Percentiles rank a stretch among this genome's conserved stretches.
phyloP scores from a whole-genome alignment of 2,329 filamentous ascomycete species.

The Neurospora sp. region DNA sequence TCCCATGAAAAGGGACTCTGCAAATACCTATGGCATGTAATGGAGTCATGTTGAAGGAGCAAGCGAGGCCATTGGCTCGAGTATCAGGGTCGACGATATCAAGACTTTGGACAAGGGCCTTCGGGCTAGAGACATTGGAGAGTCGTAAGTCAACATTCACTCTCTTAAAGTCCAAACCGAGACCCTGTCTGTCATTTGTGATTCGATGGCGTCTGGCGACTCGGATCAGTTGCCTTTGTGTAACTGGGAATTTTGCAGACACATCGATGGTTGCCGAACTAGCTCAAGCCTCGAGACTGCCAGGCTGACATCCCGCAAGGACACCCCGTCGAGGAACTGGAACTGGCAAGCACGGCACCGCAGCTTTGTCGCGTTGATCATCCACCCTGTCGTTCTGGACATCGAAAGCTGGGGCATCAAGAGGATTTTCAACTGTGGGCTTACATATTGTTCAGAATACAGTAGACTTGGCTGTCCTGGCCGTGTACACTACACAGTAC shows the following conservation, averaged over 20 bases:
- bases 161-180: neutral
- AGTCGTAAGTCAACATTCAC: neutral
- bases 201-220: conserved; percentile 2
- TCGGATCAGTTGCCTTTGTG: conserved; percentile 5
- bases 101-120: neutral
- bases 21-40: neutral
- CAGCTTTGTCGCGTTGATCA: neutral
- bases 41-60: neutral
- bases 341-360: neutral
- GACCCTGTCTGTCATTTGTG: neutral
- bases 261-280: neutral
- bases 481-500: neutral
- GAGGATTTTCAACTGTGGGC: neutral
- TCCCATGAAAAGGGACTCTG: neutral
- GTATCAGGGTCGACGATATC: neutral
- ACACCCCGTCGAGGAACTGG: neutral
- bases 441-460: neutral
- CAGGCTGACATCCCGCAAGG: conserved; percentile 1
- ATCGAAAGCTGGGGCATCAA: neutral
- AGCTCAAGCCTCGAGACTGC: conserved; percentile 7
- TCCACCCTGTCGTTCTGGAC: neutral
- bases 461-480: neutral
- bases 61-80: neutral
- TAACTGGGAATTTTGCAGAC: neutral
- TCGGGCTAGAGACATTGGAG: neutral